Evolutionary conservation across 2,329 filamentous ascomycete genomes (phyloP), one percentile per base, ranked within the genome.

Genomic region (Geosmithia putterillii): DNA sequence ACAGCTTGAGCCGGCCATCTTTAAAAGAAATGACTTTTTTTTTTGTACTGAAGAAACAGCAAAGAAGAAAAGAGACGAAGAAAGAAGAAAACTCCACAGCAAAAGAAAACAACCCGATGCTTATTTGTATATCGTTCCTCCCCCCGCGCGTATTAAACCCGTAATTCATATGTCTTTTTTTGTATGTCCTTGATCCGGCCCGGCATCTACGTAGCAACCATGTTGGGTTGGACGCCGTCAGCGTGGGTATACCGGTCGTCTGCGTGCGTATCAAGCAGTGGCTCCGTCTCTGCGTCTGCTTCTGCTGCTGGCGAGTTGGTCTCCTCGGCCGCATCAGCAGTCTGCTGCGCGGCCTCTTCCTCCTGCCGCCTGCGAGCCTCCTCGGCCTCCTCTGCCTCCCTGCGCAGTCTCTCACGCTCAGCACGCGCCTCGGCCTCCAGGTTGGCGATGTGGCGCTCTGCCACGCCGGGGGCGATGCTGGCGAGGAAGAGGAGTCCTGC

Each of bases 381-480:
- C 1, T 58, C 61, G 5, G 59, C 62, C 22, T 60, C 64, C 35
- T 62, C 67, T 1, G 62, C 64, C 35, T 62, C 67, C 1, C 61
- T 64, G 45, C 73, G 66, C 49, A 60, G 60, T 21, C 67, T 60
- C 47, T 66, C 58, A 36, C 61, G 55, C 49, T 70, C 70, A 2
- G 58, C 64, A 41, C 67, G 61, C 35, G 66, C 69, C 44, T 73
- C 68, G 4, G 69, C 71, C 50, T 77, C 73, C 2, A 77, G 56
- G 38, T 73, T 67, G 20, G 71, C 73, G 47, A 83, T 81, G 47
- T 83, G 79, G 41, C 76, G 64, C 58, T 83, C 79, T 1, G 77
- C 77, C 20, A 83, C 70, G 9, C 79, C 79, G 1, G 79, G 79
- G 2, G 78, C 75, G 47, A 83, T 70, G 54, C 79, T 83, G 18